Conservation (phyloP, 805 yeast species). For the Saccharomycodes ludwigii region DNA sequence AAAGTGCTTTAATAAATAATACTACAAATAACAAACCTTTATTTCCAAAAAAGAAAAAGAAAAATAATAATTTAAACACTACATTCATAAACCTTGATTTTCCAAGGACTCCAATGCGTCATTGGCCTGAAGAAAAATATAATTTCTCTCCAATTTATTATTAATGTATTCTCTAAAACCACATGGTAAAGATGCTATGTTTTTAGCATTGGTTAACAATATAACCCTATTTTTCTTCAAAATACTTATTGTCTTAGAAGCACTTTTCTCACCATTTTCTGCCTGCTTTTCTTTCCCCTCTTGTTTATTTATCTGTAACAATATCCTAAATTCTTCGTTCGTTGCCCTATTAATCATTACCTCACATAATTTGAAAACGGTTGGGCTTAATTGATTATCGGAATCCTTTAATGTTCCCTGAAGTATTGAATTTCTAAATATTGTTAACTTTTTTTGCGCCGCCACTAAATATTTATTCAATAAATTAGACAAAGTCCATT, state of each 20-base stretch:
- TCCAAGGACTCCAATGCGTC: too few relatives aligned
- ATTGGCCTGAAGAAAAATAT: conserved; percentile 15
- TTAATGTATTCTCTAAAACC: conserved; percentile 20
- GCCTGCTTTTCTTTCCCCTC: not conserved
- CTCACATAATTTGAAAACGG: conserved; percentile 18
- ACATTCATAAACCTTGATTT: too few relatives aligned
- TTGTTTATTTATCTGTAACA: not conserved
- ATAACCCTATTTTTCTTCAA: conserved; percentile 17
- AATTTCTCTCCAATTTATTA: conserved; percentile 20
- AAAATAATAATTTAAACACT: too few relatives aligned
- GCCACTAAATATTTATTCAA: conserved; percentile 10
- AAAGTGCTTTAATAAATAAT: too few relatives aligned
- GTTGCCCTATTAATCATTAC: conserved; percentile 14
- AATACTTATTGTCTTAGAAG: conserved; percentile 8
- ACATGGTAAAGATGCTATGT: conserved; percentile 17
- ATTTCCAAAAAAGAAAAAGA: too few relatives aligned
- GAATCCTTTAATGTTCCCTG: conserved; percentile 7
- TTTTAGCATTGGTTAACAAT: conserved; percentile 13
- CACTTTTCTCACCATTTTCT: not conserved
- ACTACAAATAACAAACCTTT: too few relatives aligned
- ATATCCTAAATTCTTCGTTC: conserved; percentile 12
- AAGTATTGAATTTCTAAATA: conserved; percentile 7
- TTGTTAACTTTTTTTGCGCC: conserved; percentile 10
- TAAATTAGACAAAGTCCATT: conserved; percentile 14
- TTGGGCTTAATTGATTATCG: conserved; percentile 13